Conservation (phyloP, 192 early-diverging fungal genomes). For the Backusella sp. region DNA sequence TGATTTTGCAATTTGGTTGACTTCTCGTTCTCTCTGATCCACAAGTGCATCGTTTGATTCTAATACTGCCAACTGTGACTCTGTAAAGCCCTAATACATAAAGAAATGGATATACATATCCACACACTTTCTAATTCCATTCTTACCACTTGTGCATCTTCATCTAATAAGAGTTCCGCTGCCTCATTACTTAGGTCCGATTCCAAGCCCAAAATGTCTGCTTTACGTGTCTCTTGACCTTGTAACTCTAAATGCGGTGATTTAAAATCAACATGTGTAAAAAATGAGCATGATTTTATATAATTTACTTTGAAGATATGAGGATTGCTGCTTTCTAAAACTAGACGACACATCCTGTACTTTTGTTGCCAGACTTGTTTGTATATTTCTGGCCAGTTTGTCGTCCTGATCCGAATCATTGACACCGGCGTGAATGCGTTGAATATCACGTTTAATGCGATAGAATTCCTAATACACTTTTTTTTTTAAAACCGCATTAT, state of each 20-base stretch:
- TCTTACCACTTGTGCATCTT: constrained; percentile 43
- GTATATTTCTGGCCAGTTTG: constrained; percentile 80
- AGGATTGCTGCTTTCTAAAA: constrained; percentile 89
- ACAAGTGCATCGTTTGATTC: constrained; percentile 78
- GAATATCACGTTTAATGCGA: constrained; percentile 75
- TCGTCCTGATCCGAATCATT: constrained; percentile 60
- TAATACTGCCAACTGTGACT: constrained; percentile 76
- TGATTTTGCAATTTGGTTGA: constrained; percentile 90
- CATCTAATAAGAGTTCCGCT: constrained; percentile 27
- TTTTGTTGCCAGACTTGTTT: constrained; percentile 83
- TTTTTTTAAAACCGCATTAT: neutral
- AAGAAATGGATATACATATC: neutral
- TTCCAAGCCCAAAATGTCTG: constrained; percentile 36
- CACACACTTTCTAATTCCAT: too few relatives aligned
- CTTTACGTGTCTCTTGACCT: constrained; percentile 39
- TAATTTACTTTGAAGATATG: constrained; percentile 79
- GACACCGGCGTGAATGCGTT: constrained; percentile 59
- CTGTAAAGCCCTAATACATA: constrained; percentile 73
- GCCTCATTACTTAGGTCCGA: constrained; percentile 29
- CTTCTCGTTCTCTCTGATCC: constrained; percentile 85
- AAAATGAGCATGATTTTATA: neutral
- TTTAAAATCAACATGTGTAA: neutral
- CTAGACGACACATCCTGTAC: constrained; percentile 79
- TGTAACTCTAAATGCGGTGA: constrained; percentile 34
- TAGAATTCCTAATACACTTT: constrained; percentile 68